A percentile compares a stretch with the other conserved stretches of the same genome.
These are phyloP conservation scores for Penicillium roqueforti DNA, from an alignment of 495 filamentous ascomycete species.

Conservation along the genomic window DNA sequence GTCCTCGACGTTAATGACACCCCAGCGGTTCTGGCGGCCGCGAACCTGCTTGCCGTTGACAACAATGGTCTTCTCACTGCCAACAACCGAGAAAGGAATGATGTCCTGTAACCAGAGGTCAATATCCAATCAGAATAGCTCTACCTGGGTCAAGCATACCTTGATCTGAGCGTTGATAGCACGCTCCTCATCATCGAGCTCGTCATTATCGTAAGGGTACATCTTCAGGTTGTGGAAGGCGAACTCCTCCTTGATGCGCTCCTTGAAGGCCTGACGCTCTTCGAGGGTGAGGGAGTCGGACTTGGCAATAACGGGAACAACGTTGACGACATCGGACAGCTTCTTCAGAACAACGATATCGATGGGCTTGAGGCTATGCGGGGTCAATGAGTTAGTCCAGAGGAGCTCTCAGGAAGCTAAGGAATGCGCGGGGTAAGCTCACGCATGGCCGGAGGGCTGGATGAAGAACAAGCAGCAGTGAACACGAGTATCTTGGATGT, in stretches of 20 bases:
- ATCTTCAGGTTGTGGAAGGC: slow-evolving; percentile 99
- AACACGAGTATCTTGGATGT: slow-evolving; percentile 98
- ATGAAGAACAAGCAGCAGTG: slow-evolving; percentile 99
- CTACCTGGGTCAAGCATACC: slow-evolving; percentile 49
- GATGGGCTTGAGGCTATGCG: slow-evolving; percentile 77
- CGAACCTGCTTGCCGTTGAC: slow-evolving; percentile 97
- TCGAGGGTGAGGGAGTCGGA: slow-evolving; percentile 94
- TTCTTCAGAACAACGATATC: slow-evolving; percentile 99
- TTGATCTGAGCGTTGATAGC: slow-evolving; percentile 93
- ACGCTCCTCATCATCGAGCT: slow-evolving; percentile 95
- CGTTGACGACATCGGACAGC: slow-evolving; percentile 97
- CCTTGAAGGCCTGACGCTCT: slow-evolving; percentile 94
- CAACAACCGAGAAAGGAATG: slow-evolving; percentile 96
- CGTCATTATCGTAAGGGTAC: slow-evolving; percentile 99
- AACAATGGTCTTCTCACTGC: slow-evolving; percentile 95
- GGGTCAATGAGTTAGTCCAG: background rate
- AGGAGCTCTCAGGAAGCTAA: background rate
- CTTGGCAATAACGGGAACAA: slow-evolving; percentile 98
- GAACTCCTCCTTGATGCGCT: slow-evolving; percentile 99
- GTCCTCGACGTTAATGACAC: slow-evolving; percentile 98
- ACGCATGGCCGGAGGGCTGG: slow-evolving; percentile 93
- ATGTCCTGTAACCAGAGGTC: slow-evolving; percentile 61
- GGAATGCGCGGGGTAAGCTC: slow-evolving; percentile 27
- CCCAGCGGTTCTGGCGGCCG: slow-evolving; percentile 97
- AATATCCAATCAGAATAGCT: background rate